Evolutionary conservation across 1,284 basidiomycete genomes (phyloP), one percentile per base, ranked within the genome.

Genomic region (Cryptococcus sp.): DNA sequence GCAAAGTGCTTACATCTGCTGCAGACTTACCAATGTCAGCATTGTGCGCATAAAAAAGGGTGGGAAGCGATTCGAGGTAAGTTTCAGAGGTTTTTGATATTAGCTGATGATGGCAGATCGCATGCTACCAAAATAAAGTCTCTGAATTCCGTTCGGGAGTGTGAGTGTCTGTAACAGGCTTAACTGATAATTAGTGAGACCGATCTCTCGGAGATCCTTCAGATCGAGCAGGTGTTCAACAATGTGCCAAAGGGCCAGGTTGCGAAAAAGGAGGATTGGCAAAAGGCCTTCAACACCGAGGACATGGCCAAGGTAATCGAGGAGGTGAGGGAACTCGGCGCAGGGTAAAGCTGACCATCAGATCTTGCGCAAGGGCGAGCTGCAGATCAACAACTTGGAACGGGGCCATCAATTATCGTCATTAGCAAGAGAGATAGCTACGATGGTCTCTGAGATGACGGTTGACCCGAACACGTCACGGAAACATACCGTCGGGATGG

Each of bases 71-170:
- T 99, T 97, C 77, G 96, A 99, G 84, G 91, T 91, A 63, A 51
- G 80, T 67, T 26, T 19, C 20, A 19, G 19, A 4, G 51, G n/a
- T 20, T 38, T 45, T 20, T 40, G n/a, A 5, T 46, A 23, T 38
- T 23, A 19, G 50, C 37, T 17, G 23, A 20, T 17, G 23, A 20
- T 40, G 23, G 23, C 59, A 93, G 91, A 90, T 99, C 67, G 95
- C 95, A 48, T 98, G 94, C 79, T 98, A 98, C 82, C 97, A 98
- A 83, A 99, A 99, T 81, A 98, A 98, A 80, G 95, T 98, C 20
- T 89, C 93, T 66, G 94, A 97, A 78, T 99, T 89, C 86, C 82
- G 95, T 56, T 91, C 86, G 54, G 93, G 93, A 61, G 89, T 95
- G 88, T 90, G 75, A 74, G 86, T 81, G 11, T 26, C 13, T 41